Percentiles rank a stretch among this genome's conserved stretches.
Evolutionary conservation across 2,329 filamentous ascomycete genomes (phyloP).

Genomic region (Beauveria varroae): DNA sequence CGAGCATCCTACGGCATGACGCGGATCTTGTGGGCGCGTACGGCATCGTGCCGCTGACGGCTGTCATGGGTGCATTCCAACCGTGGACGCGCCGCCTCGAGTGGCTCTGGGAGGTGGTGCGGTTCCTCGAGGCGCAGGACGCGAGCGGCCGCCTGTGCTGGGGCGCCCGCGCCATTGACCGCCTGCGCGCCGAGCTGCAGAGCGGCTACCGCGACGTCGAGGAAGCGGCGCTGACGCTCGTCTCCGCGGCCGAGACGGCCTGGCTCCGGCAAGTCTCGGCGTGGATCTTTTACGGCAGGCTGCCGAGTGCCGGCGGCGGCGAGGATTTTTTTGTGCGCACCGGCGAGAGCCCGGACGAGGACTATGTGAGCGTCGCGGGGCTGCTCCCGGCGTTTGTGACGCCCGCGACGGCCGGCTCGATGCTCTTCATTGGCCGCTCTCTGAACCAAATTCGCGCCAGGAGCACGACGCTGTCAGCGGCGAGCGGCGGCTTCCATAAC

Average conservation of each 20-base stretch:
- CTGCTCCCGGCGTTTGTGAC: conserved; percentile 77
- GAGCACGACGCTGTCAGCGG: conserved; percentile 34
- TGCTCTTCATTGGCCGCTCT: conserved; percentile 85
- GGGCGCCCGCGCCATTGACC: conserved; percentile 70
- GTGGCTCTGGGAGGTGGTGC: conserved; percentile 71
- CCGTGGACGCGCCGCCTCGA: conserved; percentile 78
- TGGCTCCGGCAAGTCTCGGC: conserved; percentile 88
- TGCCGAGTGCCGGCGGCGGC: conserved; percentile 65
- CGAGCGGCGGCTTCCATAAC: conserved; percentile 37
- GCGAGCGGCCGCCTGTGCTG: conserved; percentile 40
- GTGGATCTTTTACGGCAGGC: conserved; percentile 82
- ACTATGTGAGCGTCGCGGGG: conserved; percentile 50
- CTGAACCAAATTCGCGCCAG: conserved; percentile 71
- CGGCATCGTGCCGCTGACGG: conserved; percentile 85
- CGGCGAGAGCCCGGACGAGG: conserved; percentile 34
- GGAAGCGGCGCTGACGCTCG: conserved; percentile 62
- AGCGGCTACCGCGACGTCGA: conserved; percentile 88
- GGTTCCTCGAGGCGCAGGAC: conserved; percentile 52
- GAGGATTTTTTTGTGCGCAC: conserved; percentile 81
- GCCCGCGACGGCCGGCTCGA: conserved; percentile 64
- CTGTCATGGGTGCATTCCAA: conserved; percentile 76
- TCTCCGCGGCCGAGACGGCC: conserved; percentile 74
- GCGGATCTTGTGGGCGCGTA: conserved; percentile 80
- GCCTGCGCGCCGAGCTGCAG: conserved; percentile 65
- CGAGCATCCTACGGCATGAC: conserved; percentile 67